Evolutionary conservation across 768 basidiomycete species (phyloP), one percentile per base, ranked within the genome.

Genomic region (Cystofilobasidium capitatum): DNA sequence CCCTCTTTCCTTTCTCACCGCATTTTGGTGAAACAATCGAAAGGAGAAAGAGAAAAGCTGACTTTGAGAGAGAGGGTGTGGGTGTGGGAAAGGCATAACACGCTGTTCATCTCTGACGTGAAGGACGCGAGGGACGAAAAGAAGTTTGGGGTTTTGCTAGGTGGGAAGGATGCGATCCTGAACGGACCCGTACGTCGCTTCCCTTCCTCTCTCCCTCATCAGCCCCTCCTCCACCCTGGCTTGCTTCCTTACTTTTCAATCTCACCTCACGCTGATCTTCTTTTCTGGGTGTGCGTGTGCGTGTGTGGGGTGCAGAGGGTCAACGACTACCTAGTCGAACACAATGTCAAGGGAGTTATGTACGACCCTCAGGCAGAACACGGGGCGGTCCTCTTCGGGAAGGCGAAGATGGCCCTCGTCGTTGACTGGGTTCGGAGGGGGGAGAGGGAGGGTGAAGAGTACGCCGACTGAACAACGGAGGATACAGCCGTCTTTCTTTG

Each of bases 61-160:
- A n/a, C n/a, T n/a, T n/a, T n/a, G n/a, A n/a, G n/a, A n/a, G n/a
- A n/a, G n/a, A n/a, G n/a, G n/a, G n/a, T n/a, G n/a, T n/a, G n/a
- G n/a, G n/a, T n/a, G n/a, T n/a, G n/a, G n/a, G 44, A 12, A 24
- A 58, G 55, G 42, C 24, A 35, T 14, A 96, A 96, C 74, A 85
- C 88, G 13, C 80, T 97, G 14, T 97, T 88, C 85, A 88, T 84
- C 69, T 89, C 92, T 76, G 88, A 93, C 72, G 91, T 94, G 55
- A 88, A 89, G 0, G 81, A 90, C 73, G 87, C 86, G 20, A 78
- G 80, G 20, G 85, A 91, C 75, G 82, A 85, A 1, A 71, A 79
- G 39, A 85, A 83, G 73, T 83, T 86, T 0, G 76, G 86, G 59
- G 88, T 90, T 75, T 80, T 93, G 70, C 80, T 96, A 22, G 89